These are phyloP conservation scores for Kodamaea neixiangensis DNA, from an alignment of 805 yeast genomes.

Conservation along the genomic window DNA sequence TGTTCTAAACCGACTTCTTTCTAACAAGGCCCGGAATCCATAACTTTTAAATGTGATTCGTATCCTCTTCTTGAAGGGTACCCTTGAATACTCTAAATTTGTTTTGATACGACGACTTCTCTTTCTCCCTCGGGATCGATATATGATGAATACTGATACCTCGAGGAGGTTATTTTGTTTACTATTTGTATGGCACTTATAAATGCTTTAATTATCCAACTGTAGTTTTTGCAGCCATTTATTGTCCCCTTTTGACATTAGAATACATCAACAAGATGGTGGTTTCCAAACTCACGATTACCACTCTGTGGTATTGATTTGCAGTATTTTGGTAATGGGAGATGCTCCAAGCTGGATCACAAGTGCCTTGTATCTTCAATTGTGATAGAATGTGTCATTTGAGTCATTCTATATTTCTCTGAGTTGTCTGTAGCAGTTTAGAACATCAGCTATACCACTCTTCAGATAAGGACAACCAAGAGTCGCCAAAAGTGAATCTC, in stretches of 20 bases:
- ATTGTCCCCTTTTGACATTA: not conserved
- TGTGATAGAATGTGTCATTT: too few relatives aligned
- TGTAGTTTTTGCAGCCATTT: not conserved
- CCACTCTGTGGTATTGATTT: too few relatives aligned
- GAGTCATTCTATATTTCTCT: too few relatives aligned
- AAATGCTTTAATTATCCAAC: not conserved
- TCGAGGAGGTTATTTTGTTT: not conserved
- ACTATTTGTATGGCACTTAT: not conserved
- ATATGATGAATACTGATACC: not conserved
- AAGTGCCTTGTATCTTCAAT: too few relatives aligned
- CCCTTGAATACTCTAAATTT: not conserved
- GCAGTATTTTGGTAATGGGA: too few relatives aligned
- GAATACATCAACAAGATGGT: too few relatives aligned
- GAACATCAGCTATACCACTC: too few relatives aligned
- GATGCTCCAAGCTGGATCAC: too few relatives aligned
- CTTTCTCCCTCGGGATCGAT: not conserved
- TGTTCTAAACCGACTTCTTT: conserved; percentile 1
- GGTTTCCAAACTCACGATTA: too few relatives aligned
- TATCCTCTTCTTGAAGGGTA: not conserved
- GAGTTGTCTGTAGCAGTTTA: too few relatives aligned
- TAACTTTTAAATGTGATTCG: not conserved
- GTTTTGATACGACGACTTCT: not conserved
- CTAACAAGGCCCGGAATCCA: conserved; percentile 7
- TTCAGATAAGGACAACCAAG: too few relatives aligned
- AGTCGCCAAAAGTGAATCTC: too few relatives aligned